A percentile compares a stretch with the other conserved stretches of the same genome.
phyloP scores from a whole-genome alignment of 441 rosid species.

The Metrosideros polymorpha region DNA sequence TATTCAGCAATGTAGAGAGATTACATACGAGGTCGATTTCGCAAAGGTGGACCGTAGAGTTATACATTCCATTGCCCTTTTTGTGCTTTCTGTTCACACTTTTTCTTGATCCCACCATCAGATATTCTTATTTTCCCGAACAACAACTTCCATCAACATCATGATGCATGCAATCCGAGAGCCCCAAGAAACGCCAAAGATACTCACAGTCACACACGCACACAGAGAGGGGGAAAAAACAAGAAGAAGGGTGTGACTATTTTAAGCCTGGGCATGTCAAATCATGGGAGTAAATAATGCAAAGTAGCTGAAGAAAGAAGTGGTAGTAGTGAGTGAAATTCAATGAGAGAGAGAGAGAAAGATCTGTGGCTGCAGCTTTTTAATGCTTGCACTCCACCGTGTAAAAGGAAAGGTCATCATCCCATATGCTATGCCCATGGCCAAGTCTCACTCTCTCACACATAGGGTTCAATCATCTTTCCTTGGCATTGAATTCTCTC shows the following conservation, averaged over 20 bases:
- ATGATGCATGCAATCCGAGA: background rate
- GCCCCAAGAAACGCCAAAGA: background rate
- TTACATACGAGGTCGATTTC: background rate
- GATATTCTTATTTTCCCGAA: background rate
- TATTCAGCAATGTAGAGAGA: background rate
- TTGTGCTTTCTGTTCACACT: background rate
- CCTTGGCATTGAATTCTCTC: background rate
- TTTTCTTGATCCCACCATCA: background rate
- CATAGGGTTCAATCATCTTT: background rate
- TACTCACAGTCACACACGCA: background rate
- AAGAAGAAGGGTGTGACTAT: background rate
- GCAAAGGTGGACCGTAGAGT: background rate
- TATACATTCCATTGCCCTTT: background rate
- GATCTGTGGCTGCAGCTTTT: constrained; percentile 19
- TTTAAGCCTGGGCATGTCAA: background rate
- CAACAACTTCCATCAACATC: background rate
- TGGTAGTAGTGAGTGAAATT: background rate
- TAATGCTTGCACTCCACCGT: constrained; percentile 31
- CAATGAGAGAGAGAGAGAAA: background rate
- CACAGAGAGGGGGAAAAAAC: background rate
- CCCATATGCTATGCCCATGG: background rate
- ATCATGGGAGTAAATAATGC: background rate
- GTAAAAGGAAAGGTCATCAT: constrained; percentile 11
- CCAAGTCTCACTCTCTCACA: background rate
- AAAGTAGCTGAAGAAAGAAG: background rate